A percentile compares a stretch with the other conserved stretches of the same genome.
Evolutionary conservation across 257 asterid species (phyloP).

Genomic region (Penstemon eatonii): DNA sequence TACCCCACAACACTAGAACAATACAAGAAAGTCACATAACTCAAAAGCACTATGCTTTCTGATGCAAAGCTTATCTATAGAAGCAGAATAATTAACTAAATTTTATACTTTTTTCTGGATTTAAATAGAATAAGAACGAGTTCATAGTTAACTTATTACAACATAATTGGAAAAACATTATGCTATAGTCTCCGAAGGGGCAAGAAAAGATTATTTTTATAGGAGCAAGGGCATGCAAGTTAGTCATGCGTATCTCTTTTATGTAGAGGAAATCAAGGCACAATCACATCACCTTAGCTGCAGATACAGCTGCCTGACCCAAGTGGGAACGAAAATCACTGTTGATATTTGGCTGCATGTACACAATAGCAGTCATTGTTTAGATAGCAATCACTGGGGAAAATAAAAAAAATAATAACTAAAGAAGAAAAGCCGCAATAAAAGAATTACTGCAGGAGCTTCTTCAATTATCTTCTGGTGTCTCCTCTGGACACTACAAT

Average conservation of each 20-base stretch:
- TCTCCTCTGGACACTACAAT: conserved; percentile 98
- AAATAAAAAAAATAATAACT: conserved; percentile 25
- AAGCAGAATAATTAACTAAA: not conserved
- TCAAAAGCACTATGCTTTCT: not conserved
- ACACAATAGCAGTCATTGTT: conserved; percentile 29
- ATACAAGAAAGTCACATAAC: not conserved
- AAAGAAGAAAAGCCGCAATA: conserved; percentile 25
- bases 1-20: conserved; percentile 8
- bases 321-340: conserved; percentile 69
- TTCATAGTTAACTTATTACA: no score
- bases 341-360: conserved; percentile 78
- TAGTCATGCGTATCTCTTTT: not conserved
- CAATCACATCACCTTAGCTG: conserved; percentile 79
- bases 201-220: not conserved
- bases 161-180: no score
- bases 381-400: conserved; percentile 25
- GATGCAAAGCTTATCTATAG: conserved; percentile 6
- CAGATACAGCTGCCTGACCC: conserved; percentile 98
- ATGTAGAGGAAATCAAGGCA: conserved; percentile 18
- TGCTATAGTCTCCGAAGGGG: not conserved
- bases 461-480: conserved; percentile 99
- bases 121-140: not conserved
- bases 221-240: no score
- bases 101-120: not conserved
- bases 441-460: conserved; percentile 92